Evolutionary conservation across 257 asterid genomes (phyloP).

Genomic region (Scutellaria baicalensis): DNA sequence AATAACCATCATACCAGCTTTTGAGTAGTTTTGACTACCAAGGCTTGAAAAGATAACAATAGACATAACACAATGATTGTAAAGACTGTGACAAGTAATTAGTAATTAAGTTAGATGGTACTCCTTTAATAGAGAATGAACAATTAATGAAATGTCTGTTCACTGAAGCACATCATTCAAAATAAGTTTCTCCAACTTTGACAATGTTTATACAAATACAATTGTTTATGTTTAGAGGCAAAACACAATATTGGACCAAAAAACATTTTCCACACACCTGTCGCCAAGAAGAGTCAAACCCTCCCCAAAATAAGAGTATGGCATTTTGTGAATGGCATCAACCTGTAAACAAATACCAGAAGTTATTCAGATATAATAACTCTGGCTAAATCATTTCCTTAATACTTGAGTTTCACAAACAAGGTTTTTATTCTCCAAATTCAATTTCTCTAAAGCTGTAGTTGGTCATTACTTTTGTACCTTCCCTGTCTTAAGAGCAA

Average conservation of each 20-base stretch:
- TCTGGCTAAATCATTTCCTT: conserved; percentile 3
- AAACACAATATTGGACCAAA: neutral
- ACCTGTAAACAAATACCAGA: conserved; percentile 41
- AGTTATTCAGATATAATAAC: conserved; percentile 3
- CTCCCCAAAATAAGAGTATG: conserved; percentile 65
- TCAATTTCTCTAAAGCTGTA: neutral
- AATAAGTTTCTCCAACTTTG: neutral
- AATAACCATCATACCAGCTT: neutral
- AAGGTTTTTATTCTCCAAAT: neutral
- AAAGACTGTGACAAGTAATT: neutral
- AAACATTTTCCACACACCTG: conserved; percentile 35
- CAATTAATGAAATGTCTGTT: neutral
- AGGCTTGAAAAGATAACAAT: neutral
- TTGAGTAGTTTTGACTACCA: neutral
- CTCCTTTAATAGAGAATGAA: neutral
- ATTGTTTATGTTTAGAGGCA: neutral
- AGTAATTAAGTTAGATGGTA: neutral
- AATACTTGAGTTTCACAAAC: neutral
- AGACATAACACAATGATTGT: neutral
- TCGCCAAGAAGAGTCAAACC: conserved; percentile 84
- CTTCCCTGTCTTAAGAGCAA: conserved; percentile 74
- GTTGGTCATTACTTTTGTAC: conserved; percentile 28
- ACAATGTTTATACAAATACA: neutral
- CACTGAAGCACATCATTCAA: neutral
- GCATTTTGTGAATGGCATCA: conserved; percentile 49